Percentiles rank a stretch among this genome's conserved stretches.
Conservation (phyloP, 1,284 basidiomycete genomes). For the Cryptococcus wingfieldii region DNA sequence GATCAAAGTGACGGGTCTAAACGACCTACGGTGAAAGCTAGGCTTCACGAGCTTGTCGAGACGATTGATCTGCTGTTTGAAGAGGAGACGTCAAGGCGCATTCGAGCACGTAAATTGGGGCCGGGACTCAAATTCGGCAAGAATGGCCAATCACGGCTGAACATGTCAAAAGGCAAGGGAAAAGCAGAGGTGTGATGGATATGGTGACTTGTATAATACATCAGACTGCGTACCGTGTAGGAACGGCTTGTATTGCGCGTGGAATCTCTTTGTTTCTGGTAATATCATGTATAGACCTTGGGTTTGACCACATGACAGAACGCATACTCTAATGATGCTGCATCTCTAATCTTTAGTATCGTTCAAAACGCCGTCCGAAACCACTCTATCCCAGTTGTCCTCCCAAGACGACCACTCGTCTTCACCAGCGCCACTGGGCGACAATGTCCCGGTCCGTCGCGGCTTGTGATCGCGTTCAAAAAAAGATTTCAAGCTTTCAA, state of each 20-base stretch:
- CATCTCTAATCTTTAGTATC: background rate
- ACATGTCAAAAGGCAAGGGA: background rate
- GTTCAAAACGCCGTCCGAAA: slow-evolving; percentile 43
- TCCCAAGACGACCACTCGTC: slow-evolving; percentile 70
- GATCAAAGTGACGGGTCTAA: slow-evolving; percentile 10
- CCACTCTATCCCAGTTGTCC: slow-evolving; percentile 70
- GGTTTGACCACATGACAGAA: no score
- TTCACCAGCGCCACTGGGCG: slow-evolving; percentile 13
- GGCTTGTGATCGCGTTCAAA: slow-evolving; percentile 6
- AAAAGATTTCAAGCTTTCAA: slow-evolving; percentile 13
- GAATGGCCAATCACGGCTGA: slow-evolving; percentile 9
- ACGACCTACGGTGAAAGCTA: slow-evolving; percentile 7
- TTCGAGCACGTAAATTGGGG: slow-evolving; percentile 1
- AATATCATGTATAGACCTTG: no score
- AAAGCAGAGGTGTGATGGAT: no score
- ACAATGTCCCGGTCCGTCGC: slow-evolving; percentile 10
- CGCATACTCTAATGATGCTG: background rate
- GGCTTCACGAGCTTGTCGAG: slow-evolving; percentile 14
- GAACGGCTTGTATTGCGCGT: no score
- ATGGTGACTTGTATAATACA: no score
- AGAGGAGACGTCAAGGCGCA: slow-evolving; percentile 2
- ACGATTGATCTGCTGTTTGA: slow-evolving; percentile 5
- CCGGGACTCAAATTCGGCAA: slow-evolving; percentile 9
- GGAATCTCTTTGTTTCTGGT: no score
- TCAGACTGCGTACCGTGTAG: no score